These are phyloP conservation scores for Kwoniella heveanensis DNA, from an alignment of 768 basidiomycete species.

Conservation along the genomic window DNA sequence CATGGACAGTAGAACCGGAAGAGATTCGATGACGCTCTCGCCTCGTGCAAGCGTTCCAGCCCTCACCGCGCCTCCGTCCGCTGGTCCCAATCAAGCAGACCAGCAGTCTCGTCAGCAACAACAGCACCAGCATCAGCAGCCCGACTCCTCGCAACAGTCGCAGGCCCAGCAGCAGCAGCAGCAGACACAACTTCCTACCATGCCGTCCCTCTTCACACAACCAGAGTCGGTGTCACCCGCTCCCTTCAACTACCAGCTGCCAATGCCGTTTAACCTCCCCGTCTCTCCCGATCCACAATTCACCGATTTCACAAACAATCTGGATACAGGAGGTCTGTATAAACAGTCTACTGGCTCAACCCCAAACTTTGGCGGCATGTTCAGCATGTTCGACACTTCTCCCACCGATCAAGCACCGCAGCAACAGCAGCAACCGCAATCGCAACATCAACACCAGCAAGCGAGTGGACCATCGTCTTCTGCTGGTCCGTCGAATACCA, in stretches of 20 bases:
- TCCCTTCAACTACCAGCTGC: conserved; percentile 40
- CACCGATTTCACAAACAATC: conserved; percentile 26
- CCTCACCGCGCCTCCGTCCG: conserved; percentile 1
- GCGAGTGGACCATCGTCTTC: conserved; percentile 18
- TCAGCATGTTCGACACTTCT: conserved; percentile 34
- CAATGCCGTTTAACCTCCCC: conserved; percentile 37
- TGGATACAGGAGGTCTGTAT: conserved; percentile 28
- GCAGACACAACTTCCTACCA: background rate
- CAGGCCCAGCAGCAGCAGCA: conserved; percentile 6
- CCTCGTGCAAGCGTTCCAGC: conserved; percentile 17
- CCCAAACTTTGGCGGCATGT: conserved; percentile 32
- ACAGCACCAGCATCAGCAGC: conserved; percentile 15
- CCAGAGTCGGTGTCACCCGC: conserved; percentile 5
- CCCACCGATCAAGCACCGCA: background rate
- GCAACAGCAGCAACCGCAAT: background rate
- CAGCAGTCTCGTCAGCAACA: conserved; percentile 12
- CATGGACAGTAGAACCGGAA: conserved; percentile 13
- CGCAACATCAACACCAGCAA: conserved; percentile 4
- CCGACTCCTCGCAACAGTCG: too few species aligned
- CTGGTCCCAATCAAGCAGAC: background rate
- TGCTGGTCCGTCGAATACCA: conserved; percentile 17
- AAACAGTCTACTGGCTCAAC: conserved; percentile 20
- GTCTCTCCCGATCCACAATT: conserved; percentile 30
- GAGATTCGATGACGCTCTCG: conserved; percentile 31
- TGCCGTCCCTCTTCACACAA: conserved; percentile 20